Base-by-base conservation (phyloP, 2,329 filamentous ascomycete genomes). In the Stachybotrys chartarum region DNA sequence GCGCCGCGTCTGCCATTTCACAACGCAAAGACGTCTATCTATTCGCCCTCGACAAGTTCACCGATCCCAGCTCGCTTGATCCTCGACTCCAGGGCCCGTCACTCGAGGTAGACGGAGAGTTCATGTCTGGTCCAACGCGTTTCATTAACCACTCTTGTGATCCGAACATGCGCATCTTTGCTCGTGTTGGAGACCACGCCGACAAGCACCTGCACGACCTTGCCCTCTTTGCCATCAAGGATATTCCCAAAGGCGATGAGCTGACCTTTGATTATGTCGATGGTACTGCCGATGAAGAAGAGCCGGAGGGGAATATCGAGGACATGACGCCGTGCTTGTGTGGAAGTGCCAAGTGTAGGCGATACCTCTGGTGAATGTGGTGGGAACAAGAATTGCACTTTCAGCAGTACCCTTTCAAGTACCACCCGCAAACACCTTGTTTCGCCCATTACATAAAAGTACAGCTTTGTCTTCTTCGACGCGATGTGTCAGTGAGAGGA, bases 131-230 rank as follows among this genome's bases (percentile, higher is more conserved):
- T 0, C 87, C 88, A 0, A 90, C 88, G 0, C 81, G 89, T 3
- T 94, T 93, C 69, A 88, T 93, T 68, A 94, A 94, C 63, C 90
- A 94, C 68, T 88, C 83, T 2, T 93, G 90, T 67, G 82, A 89
- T 5, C 89, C 90, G 0, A 93, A 92, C 64, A 79, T 91, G 64
- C 78, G 87, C 14, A 90, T 91, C 57, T 93, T 92, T 69, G 88
- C 87, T 0, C 83, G 90, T 1, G 87, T 89, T 1, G 88, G 87
- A 52, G 89, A 92, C 64, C 86, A 89, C 58, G 82, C 87, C 0
- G 87, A 92, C 63, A 84, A 84, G 56, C 80, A 84, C 50, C 78
- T 92, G 7, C 91, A 93, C 66, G 87, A 91, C 57, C 73, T 93
- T 51, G 89, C 88, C 0, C 79, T 93, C 57, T 93, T 93, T 63